Conservation (phyloP, 768 basidiomycete species). For the Boletellus ananas region DNA sequence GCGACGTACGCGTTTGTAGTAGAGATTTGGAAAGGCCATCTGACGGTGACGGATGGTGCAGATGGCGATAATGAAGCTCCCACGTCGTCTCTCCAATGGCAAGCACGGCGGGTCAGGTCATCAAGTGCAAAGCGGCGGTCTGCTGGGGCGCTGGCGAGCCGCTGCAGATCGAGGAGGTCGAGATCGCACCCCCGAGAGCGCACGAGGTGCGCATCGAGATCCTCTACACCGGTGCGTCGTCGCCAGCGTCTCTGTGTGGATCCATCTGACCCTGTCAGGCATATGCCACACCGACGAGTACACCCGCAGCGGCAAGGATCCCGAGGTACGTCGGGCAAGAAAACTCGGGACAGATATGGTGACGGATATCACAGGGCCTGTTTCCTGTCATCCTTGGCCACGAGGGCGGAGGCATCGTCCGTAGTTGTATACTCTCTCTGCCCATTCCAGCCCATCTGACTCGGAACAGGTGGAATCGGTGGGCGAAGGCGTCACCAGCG, state of each 20-base stretch:
- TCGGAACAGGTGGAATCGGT: slow-evolving; percentile 84
- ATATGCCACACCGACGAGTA: slow-evolving; percentile 99
- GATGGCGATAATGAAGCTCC: background rate
- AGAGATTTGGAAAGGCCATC: slow-evolving; percentile 80
- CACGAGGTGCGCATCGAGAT: slow-evolving; percentile 94
- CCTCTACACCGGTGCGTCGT: slow-evolving; percentile 72
- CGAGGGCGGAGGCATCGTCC: slow-evolving; percentile 87
- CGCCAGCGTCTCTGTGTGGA: background rate
- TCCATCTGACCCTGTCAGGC: slow-evolving; percentile 38
- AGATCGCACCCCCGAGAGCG: slow-evolving; percentile 86
- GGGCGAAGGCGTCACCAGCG: slow-evolving; percentile 88
- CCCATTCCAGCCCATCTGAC: slow-evolving; percentile 1
- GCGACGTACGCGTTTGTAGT: slow-evolving; percentile 79
- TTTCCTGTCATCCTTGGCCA: slow-evolving; percentile 95
- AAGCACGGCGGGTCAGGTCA: slow-evolving; percentile 64
- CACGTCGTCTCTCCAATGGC: slow-evolving; percentile 50
- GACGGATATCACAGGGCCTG: slow-evolving; percentile 50
- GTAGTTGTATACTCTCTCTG: slow-evolving; percentile 24
- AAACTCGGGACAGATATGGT: background rate
- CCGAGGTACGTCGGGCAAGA: slow-evolving; percentile 58
- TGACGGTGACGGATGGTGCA: background rate
- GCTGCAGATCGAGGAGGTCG: slow-evolving; percentile 85
- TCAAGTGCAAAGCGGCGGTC: slow-evolving; percentile 90
- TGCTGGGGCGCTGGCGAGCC: slow-evolving; percentile 92
- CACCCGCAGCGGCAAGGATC: slow-evolving; percentile 92